These are phyloP conservation scores for Ensete ventricosum DNA, from an alignment of 176 grass and related monocot species.

Conservation along the genomic window DNA sequence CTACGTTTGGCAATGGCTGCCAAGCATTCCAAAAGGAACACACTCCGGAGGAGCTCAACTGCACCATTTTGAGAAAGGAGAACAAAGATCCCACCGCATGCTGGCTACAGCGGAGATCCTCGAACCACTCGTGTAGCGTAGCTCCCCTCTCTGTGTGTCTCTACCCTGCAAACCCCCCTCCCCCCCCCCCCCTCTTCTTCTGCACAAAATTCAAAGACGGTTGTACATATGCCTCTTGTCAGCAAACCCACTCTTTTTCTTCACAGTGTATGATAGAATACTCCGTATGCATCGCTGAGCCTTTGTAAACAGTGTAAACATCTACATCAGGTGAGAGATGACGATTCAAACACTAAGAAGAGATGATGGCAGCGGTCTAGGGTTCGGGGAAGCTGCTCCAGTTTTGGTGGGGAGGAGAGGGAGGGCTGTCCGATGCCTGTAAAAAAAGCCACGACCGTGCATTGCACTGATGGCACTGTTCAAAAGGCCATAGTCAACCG, in stretches of 20 bases:
- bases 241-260: too few relatives aligned
- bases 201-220: too few relatives aligned
- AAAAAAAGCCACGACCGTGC: neutral
- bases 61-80: slow-evolving; percentile 4
- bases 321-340: neutral
- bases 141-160: too few relatives aligned
- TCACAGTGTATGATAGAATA: too few relatives aligned
- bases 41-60: slow-evolving; percentile 5
- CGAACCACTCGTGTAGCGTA: too few relatives aligned
- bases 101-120: too few relatives aligned
- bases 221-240: too few relatives aligned
- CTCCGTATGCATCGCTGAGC: too few relatives aligned
- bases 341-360: neutral
- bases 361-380: neutral
- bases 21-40: neutral
- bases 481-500: neutral
- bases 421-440: neutral
- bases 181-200: too few relatives aligned
- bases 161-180: too few relatives aligned
- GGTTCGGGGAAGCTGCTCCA: neutral
- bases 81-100: neutral
- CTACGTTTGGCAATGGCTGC: neutral
- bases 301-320: too few relatives aligned
- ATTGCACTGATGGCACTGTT: neutral
- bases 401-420: neutral